phyloP scores from a whole-genome alignment of 2,329 filamentous ascomycete genomes.

The Calonectria ilicicola region DNA sequence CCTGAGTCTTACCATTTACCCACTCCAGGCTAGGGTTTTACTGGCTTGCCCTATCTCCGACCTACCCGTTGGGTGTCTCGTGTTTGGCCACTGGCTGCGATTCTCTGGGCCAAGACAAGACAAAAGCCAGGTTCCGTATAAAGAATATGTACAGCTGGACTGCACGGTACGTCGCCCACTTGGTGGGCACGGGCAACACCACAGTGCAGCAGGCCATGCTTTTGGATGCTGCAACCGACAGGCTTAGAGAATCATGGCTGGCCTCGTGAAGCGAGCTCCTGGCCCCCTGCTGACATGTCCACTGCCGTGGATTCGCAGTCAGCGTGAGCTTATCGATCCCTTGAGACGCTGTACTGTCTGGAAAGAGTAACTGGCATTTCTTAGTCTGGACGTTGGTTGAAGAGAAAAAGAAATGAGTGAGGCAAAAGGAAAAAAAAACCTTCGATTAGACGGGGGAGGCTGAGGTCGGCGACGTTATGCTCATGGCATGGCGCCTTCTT shows the following conservation, averaged over 20 bases:
- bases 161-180: not conserved
- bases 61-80: conserved; percentile 10
- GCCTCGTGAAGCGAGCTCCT: conserved; percentile 3
- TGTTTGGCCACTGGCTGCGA: not conserved
- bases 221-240: not conserved
- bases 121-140: not conserved
- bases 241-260: not conserved
- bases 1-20: conserved; percentile 1
- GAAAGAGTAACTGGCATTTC: conserved; percentile 8
- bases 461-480: conserved; percentile 10
- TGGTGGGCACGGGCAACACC: not conserved
- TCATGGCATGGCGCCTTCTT: not conserved
- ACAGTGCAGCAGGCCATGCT: not conserved
- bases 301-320: conserved; percentile 5
- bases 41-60: not conserved
- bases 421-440: not conserved
- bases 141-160: not conserved
- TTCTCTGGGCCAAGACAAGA: conserved; percentile 11
- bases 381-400: conserved; percentile 13
- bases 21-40: conserved; percentile 3
- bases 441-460: conserved; percentile 6
- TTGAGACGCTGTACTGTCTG: conserved; percentile 15
- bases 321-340: conserved; percentile 31
- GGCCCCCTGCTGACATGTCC: not conserved
- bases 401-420: not conserved